Base-by-base conservation (phyloP, 2,329 filamentous ascomycete genomes). In the Xylariaceae sp. region DNA sequence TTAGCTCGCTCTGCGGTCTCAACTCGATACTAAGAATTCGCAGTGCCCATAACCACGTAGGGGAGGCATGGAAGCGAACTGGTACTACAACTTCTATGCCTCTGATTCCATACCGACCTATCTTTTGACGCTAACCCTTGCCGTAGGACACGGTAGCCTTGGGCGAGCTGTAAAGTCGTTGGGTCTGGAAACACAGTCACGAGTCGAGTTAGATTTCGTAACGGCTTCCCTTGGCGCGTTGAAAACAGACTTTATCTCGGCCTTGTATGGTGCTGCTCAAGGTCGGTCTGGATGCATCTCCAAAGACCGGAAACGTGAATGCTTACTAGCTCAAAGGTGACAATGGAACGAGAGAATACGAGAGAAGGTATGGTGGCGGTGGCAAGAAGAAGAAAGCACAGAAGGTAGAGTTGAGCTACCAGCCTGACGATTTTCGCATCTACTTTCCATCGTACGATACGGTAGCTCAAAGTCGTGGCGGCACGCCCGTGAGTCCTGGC, bases 201-300 rank as follows among this genome's bases (percentile, higher is more conserved):
- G 79, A 1, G 67, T 93, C 11, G 80, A 89, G 55, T 72, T 96
- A 41, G 91, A 96, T 72, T 88, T 89, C 64, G 80, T 92, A 57
- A 86, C 88, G 23, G 90, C 93, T 0, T 97, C 93, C 0, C 75
- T 97, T 4, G 94, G 93, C 15, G 85, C 85, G 7, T 71, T 97
- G 48, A 91, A 86, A 56, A 78, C 82, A 48, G 80, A 83, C 5
- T 85, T 95, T 60, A 73, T 97, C 34, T 73, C 73, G 56, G 76
- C 78, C 8, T 73, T 86, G 15, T 84, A 83, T 67, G 75, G 77
- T 61, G 80, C 82, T 47, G 80, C 81, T 66, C 78, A 81, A 75
- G 82, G 82, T 82, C 71, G 56, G 70, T 64, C 23, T 54, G 45
- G 53, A 59, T 56, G 15, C 39, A 13, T 44, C 15, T 45, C 10